Evolutionary conservation across 2,329 filamentous ascomycete species (phyloP).

Genomic region (Sporothrix euskadiensis): DNA sequence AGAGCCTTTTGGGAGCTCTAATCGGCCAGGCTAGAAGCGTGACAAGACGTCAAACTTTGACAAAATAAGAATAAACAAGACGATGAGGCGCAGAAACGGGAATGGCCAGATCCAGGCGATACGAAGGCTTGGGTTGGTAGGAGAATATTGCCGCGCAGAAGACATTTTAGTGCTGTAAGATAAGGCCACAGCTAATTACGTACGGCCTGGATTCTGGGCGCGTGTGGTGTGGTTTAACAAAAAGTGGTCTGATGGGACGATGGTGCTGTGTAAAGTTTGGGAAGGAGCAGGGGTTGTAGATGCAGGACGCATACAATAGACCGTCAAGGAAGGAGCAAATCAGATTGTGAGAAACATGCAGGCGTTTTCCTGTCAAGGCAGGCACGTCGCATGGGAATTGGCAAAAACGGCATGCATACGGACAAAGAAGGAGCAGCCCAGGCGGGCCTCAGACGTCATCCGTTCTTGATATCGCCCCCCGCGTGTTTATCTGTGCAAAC

Average conservation of each 20-base stretch:
- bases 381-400: slow-evolving; percentile 6
- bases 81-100: neutral
- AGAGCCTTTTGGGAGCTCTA: slow-evolving; percentile 19
- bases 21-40: slow-evolving; percentile 3
- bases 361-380: neutral
- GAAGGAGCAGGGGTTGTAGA: neutral
- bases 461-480: neutral
- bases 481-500: neutral
- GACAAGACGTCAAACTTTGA: neutral
- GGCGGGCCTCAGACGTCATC: neutral
- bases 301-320: neutral
- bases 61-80: neutral
- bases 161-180: neutral
- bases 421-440: slow-evolving; percentile 4
- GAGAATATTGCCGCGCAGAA: neutral
- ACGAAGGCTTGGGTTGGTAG: neutral
- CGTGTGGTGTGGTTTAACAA: slow-evolving; percentile 26
- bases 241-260: slow-evolving; percentile 32
- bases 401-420: neutral
- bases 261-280: neutral
- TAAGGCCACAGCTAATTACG: neutral
- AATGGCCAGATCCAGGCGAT: slow-evolving; percentile 3
- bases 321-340: neutral
- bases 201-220: neutral
- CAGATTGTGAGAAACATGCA: neutral